A percentile compares a stretch with the other conserved stretches of the same genome.
Evolutionary conservation across 108 stramenopile genomes (phyloP).

Genomic region (Nannochloropsis gaditana): DNA sequence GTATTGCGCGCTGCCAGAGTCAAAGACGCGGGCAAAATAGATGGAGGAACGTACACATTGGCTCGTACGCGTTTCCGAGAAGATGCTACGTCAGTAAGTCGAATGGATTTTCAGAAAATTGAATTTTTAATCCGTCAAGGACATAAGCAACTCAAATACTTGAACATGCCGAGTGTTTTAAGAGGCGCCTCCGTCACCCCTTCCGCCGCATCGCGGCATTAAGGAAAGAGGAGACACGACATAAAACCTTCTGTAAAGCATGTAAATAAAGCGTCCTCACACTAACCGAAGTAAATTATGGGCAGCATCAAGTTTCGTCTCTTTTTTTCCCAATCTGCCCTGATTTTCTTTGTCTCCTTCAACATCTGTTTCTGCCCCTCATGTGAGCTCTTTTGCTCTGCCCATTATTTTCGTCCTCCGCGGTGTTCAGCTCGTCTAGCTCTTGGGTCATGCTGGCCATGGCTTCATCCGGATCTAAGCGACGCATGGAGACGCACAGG

Average conservation of each 20-base stretch:
- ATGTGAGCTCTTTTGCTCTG: neutral
- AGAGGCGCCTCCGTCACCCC: slow-evolving; percentile 10
- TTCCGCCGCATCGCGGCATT: neutral
- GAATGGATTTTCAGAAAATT: slow-evolving; percentile 1
- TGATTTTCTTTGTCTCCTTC: neutral
- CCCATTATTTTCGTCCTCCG: neutral
- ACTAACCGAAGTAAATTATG: no score
- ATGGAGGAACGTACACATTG: neutral
- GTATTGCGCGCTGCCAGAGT: neutral
- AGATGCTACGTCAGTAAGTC: neutral
- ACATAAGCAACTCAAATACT: neutral
- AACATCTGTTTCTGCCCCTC: neutral
- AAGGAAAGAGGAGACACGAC: no score
- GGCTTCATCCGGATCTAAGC: neutral
- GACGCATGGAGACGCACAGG: slow-evolving; percentile 19
- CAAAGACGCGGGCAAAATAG: neutral
- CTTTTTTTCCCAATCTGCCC: neutral
- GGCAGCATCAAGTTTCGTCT: neutral
- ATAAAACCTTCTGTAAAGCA: no score
- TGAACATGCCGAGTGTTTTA: neutral
- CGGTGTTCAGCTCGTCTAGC: neutral
- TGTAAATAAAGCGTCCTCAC: no score
- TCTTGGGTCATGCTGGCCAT: slow-evolving; percentile 9
- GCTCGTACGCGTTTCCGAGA: neutral
- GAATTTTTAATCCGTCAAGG: slow-evolving; percentile 6